Conservation (phyloP, 208 protist genomes). For the Entamoeba dispar region DNA sequence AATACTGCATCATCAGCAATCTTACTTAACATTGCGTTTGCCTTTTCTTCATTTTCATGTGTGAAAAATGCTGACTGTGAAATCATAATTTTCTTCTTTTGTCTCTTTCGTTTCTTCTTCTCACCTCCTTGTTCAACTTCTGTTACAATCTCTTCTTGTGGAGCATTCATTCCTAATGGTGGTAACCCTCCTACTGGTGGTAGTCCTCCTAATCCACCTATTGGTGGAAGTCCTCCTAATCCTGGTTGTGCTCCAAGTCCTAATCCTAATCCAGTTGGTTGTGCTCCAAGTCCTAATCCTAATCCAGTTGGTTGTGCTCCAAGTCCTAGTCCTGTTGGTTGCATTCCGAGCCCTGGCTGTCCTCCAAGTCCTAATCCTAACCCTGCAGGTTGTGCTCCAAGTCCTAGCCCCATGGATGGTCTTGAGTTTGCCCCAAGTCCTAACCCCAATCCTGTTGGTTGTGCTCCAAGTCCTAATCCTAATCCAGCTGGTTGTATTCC, state of each 20-base stretch:
- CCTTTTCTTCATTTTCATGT: not conserved
- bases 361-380: not conserved
- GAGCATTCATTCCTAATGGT: not conserved
- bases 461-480: not conserved
- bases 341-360: not conserved
- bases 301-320: not conserved
- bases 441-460: not conserved
- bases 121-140: not conserved
- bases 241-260: not conserved
- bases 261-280: not conserved
- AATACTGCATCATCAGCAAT: not conserved
- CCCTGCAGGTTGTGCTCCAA: not conserved
- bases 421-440: not conserved
- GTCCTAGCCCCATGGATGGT: not conserved
- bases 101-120: not conserved
- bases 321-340: not conserved
- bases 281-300: not conserved
- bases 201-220: not conserved
- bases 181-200: not conserved
- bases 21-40: not conserved
- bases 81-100: conserved; percentile 1
- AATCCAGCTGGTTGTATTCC: not conserved
- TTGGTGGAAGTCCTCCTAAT: not conserved
- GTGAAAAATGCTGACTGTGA: not conserved
- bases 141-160: not conserved